phyloP scores from a whole-genome alignment of 352 stramenopile genomes.

The Pythium plurisporium region DNA sequence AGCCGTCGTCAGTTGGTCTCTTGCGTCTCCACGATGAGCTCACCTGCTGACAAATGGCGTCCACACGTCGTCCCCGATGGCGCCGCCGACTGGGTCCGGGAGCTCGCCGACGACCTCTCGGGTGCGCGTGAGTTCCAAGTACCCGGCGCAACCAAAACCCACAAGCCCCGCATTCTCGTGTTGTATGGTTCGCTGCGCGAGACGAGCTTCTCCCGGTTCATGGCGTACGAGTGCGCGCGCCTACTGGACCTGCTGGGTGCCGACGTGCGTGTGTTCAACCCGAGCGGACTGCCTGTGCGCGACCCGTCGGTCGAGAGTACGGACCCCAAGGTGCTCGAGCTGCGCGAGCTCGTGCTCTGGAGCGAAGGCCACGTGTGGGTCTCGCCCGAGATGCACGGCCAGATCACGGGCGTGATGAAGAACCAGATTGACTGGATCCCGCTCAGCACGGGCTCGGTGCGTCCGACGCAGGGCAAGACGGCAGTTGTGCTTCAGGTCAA shows the following conservation, averaged over 20 bases:
- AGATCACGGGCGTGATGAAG: conserved; percentile 62
- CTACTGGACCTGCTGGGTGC: conserved; percentile 53
- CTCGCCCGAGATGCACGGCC: conserved; percentile 62
- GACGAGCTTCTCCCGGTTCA: conserved; percentile 43
- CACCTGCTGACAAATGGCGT: too few species aligned
- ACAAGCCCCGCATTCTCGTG: conserved; percentile 46
- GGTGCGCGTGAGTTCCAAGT: conserved; percentile 12
- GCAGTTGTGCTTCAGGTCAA: conserved; percentile 50
- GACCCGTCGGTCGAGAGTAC: conserved; percentile 45
- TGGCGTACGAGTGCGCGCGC: conserved; percentile 52
- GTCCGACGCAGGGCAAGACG: conserved; percentile 55
- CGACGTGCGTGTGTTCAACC: conserved; percentile 45
- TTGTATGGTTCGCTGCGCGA: conserved; percentile 56
- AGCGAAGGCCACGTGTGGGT: conserved; percentile 63
- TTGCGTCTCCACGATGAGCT: background rate
- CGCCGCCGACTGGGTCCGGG: conserved; percentile 23
- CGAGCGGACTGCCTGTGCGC: conserved; percentile 42
- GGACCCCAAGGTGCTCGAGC: conserved; percentile 52
- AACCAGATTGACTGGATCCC: conserved; percentile 73
- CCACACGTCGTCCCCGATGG: conserved; percentile 21
- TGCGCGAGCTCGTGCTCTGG: conserved; percentile 54
- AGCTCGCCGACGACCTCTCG: conserved; percentile 20
- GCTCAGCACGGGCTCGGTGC: conserved; percentile 54
- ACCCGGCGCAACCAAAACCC: conserved; percentile 22
- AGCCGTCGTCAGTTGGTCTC: background rate